A percentile compares a stretch with the other conserved stretches of the same genome.
These are phyloP conservation scores for Plasmopara halstedii DNA, from an alignment of 352 stramenopile species.

Conservation along the genomic window DNA sequence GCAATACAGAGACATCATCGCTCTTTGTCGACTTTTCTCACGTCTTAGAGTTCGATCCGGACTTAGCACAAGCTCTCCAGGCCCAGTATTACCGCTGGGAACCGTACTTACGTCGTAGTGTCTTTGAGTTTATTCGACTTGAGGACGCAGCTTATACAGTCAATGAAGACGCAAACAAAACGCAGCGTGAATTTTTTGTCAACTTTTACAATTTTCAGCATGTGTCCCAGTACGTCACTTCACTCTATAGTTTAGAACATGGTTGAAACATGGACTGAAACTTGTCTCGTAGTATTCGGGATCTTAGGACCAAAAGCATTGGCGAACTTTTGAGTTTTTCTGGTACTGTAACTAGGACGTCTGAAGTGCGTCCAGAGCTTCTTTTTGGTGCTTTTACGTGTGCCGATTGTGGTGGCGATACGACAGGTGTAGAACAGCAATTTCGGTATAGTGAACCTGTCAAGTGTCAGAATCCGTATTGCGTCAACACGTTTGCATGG, in stretches of 20 bases:
- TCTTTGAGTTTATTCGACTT: conserved; percentile 76
- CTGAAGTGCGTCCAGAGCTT: conserved; percentile 96
- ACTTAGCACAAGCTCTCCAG: conserved; percentile 76
- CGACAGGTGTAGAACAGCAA: conserved; percentile 93
- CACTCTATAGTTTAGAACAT: conserved; percentile 2
- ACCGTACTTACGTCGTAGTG: conserved; percentile 54
- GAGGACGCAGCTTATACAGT: conserved; percentile 70
- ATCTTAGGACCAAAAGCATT: conserved; percentile 90
- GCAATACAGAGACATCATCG: conserved; percentile 79
- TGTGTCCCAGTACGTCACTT: conserved; percentile 53
- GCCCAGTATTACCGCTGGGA: conserved; percentile 84
- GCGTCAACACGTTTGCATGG: conserved; percentile 84
- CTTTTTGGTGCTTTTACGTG: conserved; percentile 94
- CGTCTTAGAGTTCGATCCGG: conserved; percentile 74
- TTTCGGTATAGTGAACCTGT: conserved; percentile 96
- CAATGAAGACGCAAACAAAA: conserved; percentile 76
- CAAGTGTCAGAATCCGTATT: conserved; percentile 95
- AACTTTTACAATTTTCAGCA: conserved; percentile 89
- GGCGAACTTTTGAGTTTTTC: conserved; percentile 90
- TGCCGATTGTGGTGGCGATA: conserved; percentile 89
- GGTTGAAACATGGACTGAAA: conserved; percentile 1
- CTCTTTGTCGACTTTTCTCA: conserved; percentile 84
- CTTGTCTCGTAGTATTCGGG: conserved; percentile 69
- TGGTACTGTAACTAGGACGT: conserved; percentile 96
- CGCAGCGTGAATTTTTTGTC: conserved; percentile 78